These are phyloP conservation scores for Mycena crocata DNA, from an alignment of 768 basidiomycete genomes.

Conservation along the genomic window DNA sequence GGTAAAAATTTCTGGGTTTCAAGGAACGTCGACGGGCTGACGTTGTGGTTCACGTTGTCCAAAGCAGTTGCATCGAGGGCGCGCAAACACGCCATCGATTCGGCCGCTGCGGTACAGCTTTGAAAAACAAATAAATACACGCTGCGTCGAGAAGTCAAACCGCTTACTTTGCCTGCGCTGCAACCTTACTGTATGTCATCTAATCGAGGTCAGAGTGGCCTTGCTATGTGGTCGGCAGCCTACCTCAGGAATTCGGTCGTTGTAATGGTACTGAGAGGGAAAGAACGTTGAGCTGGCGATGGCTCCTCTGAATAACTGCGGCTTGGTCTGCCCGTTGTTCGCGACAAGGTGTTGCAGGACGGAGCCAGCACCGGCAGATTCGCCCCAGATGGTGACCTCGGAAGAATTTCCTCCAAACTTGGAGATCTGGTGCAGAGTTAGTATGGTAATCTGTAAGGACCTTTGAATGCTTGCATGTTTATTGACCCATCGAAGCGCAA, in stretches of 20 bases:
- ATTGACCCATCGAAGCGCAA: conserved; percentile 47
- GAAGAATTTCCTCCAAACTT: conserved; percentile 35
- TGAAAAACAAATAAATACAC: conserved; percentile 7
- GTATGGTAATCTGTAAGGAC: not conserved
- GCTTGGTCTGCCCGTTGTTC: conserved; percentile 44
- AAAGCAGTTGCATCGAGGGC: conserved; percentile 35
- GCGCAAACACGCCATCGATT: conserved; percentile 43
- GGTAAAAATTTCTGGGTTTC: no score
- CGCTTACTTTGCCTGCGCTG: conserved; percentile 36
- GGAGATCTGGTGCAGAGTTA: conserved; percentile 11
- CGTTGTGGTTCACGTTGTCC: conserved; percentile 39
- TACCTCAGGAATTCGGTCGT: conserved; percentile 41
- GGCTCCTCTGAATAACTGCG: conserved; percentile 45
- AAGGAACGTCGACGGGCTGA: no score
- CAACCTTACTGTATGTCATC: conserved; percentile 25
- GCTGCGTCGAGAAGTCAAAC: not conserved
- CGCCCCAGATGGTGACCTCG: conserved; percentile 39
- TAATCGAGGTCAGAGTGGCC: not conserved
- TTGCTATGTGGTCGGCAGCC: no score
- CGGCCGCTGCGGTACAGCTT: not conserved
- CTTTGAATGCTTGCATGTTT: conserved; percentile 34
- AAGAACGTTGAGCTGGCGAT: conserved; percentile 47
- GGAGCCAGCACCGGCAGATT: conserved; percentile 42
- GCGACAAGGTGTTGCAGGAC: conserved; percentile 50
- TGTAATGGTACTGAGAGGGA: conserved; percentile 48